A percentile compares a stretch with the other conserved stretches of the same genome.
Conservation (phyloP, 495 filamentous ascomycete species). For the Tuber umbilicatum region DNA sequence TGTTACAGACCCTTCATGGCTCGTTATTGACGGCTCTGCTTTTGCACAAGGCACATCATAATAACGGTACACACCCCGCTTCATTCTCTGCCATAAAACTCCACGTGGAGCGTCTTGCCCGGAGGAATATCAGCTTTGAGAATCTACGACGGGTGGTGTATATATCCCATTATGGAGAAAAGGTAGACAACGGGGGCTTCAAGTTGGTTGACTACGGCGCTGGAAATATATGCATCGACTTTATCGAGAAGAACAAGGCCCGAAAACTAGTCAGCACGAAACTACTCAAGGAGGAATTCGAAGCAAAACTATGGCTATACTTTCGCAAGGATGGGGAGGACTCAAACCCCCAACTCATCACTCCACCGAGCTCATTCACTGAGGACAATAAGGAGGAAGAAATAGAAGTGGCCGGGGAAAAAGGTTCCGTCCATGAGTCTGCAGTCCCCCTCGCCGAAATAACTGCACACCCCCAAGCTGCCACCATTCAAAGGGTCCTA, state of each 20-base stretch:
- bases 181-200: constrained; percentile 19
- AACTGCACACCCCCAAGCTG: constrained; percentile 26
- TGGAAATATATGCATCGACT: constrained; percentile 34
- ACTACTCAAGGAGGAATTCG: constrained; percentile 29
- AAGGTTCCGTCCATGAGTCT: neutral
- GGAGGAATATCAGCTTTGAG: constrained; percentile 25
- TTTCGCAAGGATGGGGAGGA: constrained; percentile 5
- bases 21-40: constrained; percentile 35
- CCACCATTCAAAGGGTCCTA: constrained; percentile 36
- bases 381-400: constrained; percentile 7
- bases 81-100: constrained; percentile 32
- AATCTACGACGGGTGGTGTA: constrained; percentile 36
- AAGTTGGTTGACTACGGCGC: constrained; percentile 34
- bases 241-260: constrained; percentile 29
- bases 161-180: constrained; percentile 34
- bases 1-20: constrained; percentile 28
- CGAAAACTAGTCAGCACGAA: constrained; percentile 34
- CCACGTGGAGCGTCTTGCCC: constrained; percentile 32
- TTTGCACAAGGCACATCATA: constrained; percentile 35
- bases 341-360: constrained; percentile 18
- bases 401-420: neutral
- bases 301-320: constrained; percentile 17
- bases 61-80: constrained; percentile 27
- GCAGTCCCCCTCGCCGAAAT: constrained; percentile 31
- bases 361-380: constrained; percentile 26